These are phyloP conservation scores for Haberlea rhodopensis DNA, from an alignment of 257 asterid genomes.

Conservation along the genomic window DNA sequence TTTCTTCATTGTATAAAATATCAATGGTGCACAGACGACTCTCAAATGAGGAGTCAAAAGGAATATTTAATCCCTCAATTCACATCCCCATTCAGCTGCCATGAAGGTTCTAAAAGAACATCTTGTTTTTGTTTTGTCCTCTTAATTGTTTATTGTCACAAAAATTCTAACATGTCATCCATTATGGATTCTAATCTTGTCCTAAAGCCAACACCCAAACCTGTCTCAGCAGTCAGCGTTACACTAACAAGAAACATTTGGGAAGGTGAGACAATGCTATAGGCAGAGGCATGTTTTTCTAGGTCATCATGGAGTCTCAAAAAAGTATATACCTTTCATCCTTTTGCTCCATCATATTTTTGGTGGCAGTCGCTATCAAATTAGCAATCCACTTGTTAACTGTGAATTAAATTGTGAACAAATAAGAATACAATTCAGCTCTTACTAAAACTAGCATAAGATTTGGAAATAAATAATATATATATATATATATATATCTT, in stretches of 20 bases:
- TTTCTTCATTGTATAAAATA: neutral
- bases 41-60: neutral
- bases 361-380: slow-evolving; percentile 81
- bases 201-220: neutral
- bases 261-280: slow-evolving; percentile 3
- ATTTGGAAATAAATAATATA: neutral
- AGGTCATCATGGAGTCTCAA: neutral
- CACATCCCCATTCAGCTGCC: neutral
- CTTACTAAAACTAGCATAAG: neutral
- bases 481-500: too few relatives aligned
- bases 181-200: neutral
- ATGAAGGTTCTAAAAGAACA: neutral
- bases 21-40: neutral
- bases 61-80: neutral
- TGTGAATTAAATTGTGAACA: slow-evolving; percentile 24
- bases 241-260: neutral
- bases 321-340: slow-evolving; percentile 68
- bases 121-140: neutral
- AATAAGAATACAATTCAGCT: neutral
- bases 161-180: neutral
- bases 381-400: slow-evolving; percentile 99
- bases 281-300: neutral
- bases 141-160: neutral
- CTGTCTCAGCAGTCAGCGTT: neutral
- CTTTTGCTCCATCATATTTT: slow-evolving; percentile 92